Evolutionary conservation across 192 early-diverging fungal genomes (phyloP), one percentile per base, ranked within the genome.

Genomic region (Coemansia sp.): DNA sequence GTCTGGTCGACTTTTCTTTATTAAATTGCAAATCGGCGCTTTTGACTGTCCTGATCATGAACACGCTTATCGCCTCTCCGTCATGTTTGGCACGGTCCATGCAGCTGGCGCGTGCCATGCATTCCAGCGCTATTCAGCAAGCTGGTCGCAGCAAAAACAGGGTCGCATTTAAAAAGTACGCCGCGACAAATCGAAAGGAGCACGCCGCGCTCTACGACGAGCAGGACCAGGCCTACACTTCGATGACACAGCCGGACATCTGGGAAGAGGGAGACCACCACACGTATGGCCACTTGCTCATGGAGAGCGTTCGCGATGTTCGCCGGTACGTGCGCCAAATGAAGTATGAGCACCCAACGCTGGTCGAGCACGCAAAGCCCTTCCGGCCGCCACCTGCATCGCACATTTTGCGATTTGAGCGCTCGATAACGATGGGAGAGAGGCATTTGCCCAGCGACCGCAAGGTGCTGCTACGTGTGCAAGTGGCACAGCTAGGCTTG

Each of bases 291-390:
- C 80, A 82, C 35, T 24, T 82, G 18, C 47, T 82, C 15, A 20
- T 77, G 32, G 75, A 82, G 15, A 78, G 71, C 59, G 44, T 82
- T 24, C 71, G 75, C 13, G 80, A 82, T 59, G 80, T 82, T 59
- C 71, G 75, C 59, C 73, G 74, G 45, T 82, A 82, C 30, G 61
- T 53, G 65, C 80, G 80, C 38, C 59, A 71, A 61, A 72, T 71
- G 41, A 65, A 82, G 69, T 74, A 67, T 66, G 80, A 82, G 71
- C 62, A 67, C 29, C 80, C 80, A 29, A 68, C 75, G 10, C 35
- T 82, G 39, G 70, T 62, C 5, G 61, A 82, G 55, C 65, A 74
- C 55, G 70, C 70, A 13, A 77, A 68, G 59, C 68, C 74, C 12
- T 82, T 82, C 56, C 44, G 34, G 49, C 71, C 71, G 44, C 80